Evolutionary conservation across 345 rosid genomes (phyloP), one percentile per base, ranked within the genome.

Genomic region (Eutrema yunnanense): DNA sequence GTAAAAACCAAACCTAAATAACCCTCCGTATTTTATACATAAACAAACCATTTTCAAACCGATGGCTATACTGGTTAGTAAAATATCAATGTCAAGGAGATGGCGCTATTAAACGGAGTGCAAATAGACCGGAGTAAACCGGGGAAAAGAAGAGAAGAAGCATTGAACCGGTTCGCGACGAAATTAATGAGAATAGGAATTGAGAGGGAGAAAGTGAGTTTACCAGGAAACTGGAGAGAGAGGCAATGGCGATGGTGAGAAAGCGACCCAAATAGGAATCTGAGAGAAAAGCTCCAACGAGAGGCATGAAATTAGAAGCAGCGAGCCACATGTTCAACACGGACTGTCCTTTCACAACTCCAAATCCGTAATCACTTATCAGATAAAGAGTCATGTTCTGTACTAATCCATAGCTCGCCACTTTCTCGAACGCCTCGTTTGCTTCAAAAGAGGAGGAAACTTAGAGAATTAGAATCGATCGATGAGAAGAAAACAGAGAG

Each of bases 341-440:
- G 63, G 77, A 85, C 14, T 90, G 75, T 14, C 85, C 90, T 75
- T 79, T 86, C 3, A 82, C 87, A 19, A 84, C 70, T 37, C 83
- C 87, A 22, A 88, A 9, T 29, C 79, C 72, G 73, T 88, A 90
- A 36, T 85, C 86, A 63, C 47, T 74, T 71, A 82, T 85, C 84
- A 90, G 71, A 73, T 90, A 90, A 13, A 84, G 71, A 49, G 85
- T 86, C 91, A 90, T 90, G 80, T 90, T 87, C 56, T 87, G 82
- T 50, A 78, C 3, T 54, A 90, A 51, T 26, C 96, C 96, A 66
- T 90, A 90, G 81, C 93, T 86, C 52, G 96, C 89, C 81, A 90
- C 87, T 82, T 84, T 86, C 86, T 90, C 96, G 51, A 90, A 84
- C 49, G 82, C 86, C 80, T 90, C 96, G 69, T 90, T 90, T 56